A percentile compares a stretch with the other conserved stretches of the same genome.
phyloP scores from a whole-genome alignment of 208 protist genomes.

The Wallacemonas sp. region DNA sequence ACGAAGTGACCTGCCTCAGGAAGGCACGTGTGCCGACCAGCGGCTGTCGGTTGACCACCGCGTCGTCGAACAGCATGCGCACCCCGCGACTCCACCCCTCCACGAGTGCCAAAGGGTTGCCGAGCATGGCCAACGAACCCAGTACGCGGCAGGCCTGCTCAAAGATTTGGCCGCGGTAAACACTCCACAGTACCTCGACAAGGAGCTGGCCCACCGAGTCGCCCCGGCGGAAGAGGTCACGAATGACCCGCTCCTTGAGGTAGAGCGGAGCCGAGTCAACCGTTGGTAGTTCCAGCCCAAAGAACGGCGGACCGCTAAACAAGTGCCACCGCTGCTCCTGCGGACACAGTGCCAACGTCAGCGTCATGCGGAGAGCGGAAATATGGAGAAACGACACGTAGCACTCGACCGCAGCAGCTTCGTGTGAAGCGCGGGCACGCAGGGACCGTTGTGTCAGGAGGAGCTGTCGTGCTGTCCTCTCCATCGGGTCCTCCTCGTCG shows the following conservation, averaged over 20 bases:
- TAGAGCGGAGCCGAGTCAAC: constrained; percentile 36
- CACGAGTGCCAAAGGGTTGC: constrained; percentile 68
- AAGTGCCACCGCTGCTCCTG: constrained; percentile 43
- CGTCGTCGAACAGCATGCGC: constrained; percentile 39
- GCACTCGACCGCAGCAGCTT: constrained; percentile 21
- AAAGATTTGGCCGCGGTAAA: constrained; percentile 62
- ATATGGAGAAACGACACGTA: constrained; percentile 42
- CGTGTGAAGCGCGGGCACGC: not conserved
- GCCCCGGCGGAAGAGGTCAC: constrained; percentile 36
- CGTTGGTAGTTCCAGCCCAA: constrained; percentile 41
- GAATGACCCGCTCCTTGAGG: constrained; percentile 23
- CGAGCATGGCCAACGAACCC: constrained; percentile 67
- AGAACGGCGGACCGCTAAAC: constrained; percentile 33
- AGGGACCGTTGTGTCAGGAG: not conserved
- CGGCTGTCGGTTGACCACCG: constrained; percentile 27
- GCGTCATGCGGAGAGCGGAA: constrained; percentile 24
- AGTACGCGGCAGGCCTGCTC: constrained; percentile 75
- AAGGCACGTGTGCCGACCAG: constrained; percentile 49
- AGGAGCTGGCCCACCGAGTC: constrained; percentile 21
- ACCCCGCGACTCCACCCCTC: constrained; percentile 57
- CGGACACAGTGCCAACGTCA: constrained; percentile 48
- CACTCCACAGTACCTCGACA: constrained; percentile 33
- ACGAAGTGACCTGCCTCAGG: constrained; percentile 48
- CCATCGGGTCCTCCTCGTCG: not conserved
- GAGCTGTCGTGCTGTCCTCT: not conserved